Conservation (phyloP, 2,329 filamentous ascomycete genomes). For the Trichophyton benhamiae region DNA sequence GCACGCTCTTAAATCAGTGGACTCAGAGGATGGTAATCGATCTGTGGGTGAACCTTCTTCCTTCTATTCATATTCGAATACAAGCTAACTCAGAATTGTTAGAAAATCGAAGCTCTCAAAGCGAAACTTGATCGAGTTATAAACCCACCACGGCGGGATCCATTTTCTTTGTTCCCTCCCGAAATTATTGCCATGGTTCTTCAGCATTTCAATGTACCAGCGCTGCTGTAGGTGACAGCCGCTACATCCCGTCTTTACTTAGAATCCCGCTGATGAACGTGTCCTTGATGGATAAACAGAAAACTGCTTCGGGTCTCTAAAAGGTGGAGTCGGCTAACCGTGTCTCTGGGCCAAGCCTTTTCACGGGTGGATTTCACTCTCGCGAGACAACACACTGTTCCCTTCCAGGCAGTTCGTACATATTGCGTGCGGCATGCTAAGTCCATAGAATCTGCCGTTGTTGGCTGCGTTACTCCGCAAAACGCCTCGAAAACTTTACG, state of each 20-base stretch:
- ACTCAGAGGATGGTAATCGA: conserved; percentile 26
- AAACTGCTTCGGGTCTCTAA: conserved; percentile 43
- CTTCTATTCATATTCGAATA: conserved; percentile 9
- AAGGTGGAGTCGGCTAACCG: conserved; percentile 41
- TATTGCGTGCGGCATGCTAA: conserved; percentile 27
- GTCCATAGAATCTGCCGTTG: conserved; percentile 22
- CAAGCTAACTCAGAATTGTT: neutral
- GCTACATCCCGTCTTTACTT: conserved; percentile 13
- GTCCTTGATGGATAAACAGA: conserved; percentile 17
- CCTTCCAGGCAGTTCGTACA: conserved; percentile 23
- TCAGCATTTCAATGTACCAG: conserved; percentile 40
- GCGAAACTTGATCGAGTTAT: conserved; percentile 28
- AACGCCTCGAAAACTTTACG: conserved; percentile 20
- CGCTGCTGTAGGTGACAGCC: conserved; percentile 31
- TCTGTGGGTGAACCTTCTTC: conserved; percentile 15
- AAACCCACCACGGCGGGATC: conserved; percentile 28
- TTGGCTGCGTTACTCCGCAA: conserved; percentile 13
- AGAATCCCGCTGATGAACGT: neutral
- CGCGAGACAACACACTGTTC: conserved; percentile 31
- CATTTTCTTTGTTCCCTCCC: conserved; percentile 41
- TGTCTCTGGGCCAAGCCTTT: conserved; percentile 36
- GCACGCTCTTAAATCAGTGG: conserved; percentile 44
- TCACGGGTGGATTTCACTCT: conserved; percentile 41
- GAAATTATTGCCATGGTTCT: conserved; percentile 44
- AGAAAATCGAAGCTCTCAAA: conserved; percentile 37